Conservation (phyloP, 2,329 filamentous ascomycete species). For the Aspergillus piperis region DNA sequence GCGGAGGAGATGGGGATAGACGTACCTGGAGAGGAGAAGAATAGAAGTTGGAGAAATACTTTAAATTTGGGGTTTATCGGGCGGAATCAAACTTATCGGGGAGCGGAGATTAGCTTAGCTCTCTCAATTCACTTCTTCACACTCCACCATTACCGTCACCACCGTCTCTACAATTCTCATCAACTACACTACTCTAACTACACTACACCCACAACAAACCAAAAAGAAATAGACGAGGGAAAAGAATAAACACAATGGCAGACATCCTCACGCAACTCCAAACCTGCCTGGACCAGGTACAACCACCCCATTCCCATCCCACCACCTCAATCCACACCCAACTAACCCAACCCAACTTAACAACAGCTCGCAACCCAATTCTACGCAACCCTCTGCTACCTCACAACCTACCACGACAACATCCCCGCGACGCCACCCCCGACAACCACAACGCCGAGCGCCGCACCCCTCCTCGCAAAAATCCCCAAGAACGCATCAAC, state of each 20-base stretch:
- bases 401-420: constrained; percentile 50
- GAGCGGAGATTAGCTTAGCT: background rate
- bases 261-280: constrained; percentile 54
- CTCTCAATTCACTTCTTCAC: background rate
- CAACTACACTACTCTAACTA: background rate
- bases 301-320: background rate
- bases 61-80: too few relatives aligned
- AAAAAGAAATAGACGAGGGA: too few relatives aligned
- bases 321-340: background rate
- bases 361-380: constrained; percentile 54
- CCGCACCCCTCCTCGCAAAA: constrained; percentile 42
- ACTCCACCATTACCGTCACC: background rate
- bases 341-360: background rate
- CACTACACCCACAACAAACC: background rate
- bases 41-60: background rate
- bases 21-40: background rate
- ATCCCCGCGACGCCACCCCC: constrained; percentile 38
- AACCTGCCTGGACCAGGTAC: constrained; percentile 53
- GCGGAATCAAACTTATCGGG: background rate
- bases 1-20: background rate
- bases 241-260: constrained; percentile 32
- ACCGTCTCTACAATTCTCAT: background rate
- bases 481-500: constrained; percentile 44
- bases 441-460: constrained; percentile 32
- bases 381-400: constrained; percentile 53